These are phyloP conservation scores for Nyctanthes arbortristis DNA, from an alignment of 257 asterid genomes.

Conservation along the genomic window DNA sequence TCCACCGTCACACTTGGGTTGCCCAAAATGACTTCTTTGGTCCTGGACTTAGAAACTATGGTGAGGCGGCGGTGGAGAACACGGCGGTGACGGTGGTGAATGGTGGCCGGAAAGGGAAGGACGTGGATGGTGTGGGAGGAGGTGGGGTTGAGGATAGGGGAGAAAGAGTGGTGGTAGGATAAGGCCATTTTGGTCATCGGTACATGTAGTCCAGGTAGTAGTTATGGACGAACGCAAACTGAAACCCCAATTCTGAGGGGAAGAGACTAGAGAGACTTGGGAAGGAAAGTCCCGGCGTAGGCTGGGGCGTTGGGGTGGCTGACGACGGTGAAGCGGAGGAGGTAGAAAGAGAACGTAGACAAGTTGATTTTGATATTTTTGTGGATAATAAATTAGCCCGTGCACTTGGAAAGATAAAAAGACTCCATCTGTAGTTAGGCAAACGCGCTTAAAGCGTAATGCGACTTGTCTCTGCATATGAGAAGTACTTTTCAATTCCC, in stretches of 20 bases:
- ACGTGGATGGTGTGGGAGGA: slow-evolving; percentile 38
- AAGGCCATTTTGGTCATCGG: slow-evolving; percentile 56
- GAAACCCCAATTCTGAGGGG: slow-evolving; percentile 14
- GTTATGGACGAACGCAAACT: slow-evolving; percentile 11
- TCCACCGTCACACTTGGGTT: slow-evolving; percentile 86
- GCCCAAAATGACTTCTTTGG: slow-evolving; percentile 74
- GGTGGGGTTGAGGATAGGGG: slow-evolving; percentile 48
- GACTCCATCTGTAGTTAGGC: no score
- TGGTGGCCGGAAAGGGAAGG: slow-evolving; percentile 28
- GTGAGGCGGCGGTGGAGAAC: slow-evolving; percentile 40
- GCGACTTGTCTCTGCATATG: no score
- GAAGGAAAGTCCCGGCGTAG: no score
- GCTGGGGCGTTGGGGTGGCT: no score
- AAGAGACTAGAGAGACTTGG: no score
- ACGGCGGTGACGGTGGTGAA: slow-evolving; percentile 29
- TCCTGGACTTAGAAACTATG: slow-evolving; percentile 49
- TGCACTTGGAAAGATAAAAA: no score
- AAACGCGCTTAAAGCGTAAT: no score
- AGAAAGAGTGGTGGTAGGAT: slow-evolving; percentile 39
- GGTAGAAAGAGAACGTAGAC: no score
- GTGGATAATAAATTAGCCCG: no score
- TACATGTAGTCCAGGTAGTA: slow-evolving; percentile 27
- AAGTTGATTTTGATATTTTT: no score
- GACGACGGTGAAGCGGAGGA: no score
- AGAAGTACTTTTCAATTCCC: no score